phyloP scores from a whole-genome alignment of 2,329 filamentous ascomycete genomes.

The Fusarium cicatricum region DNA sequence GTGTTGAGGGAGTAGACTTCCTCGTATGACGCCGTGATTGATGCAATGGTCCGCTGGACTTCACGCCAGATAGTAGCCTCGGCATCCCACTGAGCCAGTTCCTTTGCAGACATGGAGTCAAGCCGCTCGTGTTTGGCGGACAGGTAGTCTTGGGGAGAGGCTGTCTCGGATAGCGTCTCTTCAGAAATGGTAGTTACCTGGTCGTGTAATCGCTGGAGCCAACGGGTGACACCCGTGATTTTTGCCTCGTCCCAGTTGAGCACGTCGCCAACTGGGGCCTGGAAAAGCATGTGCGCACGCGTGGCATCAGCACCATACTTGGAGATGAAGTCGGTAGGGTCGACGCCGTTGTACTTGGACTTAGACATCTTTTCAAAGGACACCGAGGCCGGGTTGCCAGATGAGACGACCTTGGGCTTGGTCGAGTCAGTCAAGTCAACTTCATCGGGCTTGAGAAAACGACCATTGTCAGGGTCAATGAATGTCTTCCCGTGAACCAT shows the following conservation, averaged over 20 bases:
- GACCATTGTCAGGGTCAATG: slow-evolving; percentile 75
- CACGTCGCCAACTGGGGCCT: slow-evolving; percentile 83
- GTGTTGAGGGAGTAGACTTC: slow-evolving; percentile 83
- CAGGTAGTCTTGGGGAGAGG: slow-evolving; percentile 49
- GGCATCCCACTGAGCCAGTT: slow-evolving; percentile 54
- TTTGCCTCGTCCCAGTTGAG: slow-evolving; percentile 89
- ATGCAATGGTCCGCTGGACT: slow-evolving; percentile 72
- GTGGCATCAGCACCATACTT: slow-evolving; percentile 85
- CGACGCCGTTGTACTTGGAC: slow-evolving; percentile 91
- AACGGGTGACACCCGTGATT: slow-evolving; percentile 82
- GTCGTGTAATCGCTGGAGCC: slow-evolving; percentile 75
- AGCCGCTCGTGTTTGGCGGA: slow-evolving; percentile 43
- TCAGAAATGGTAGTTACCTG: slow-evolving; percentile 52
- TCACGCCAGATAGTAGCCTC: slow-evolving; percentile 67
- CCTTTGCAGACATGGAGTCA: slow-evolving; percentile 43
- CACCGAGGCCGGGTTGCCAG: slow-evolving; percentile 65
- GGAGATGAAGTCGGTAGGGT: slow-evolving; percentile 75
- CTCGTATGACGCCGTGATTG: slow-evolving; percentile 73
- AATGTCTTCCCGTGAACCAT: slow-evolving; percentile 94
- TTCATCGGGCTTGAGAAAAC: slow-evolving; percentile 80
- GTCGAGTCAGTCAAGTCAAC: slow-evolving; percentile 68
- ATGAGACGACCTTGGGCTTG: slow-evolving; percentile 68
- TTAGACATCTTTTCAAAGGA: slow-evolving; percentile 95
- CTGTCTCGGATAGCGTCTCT: slow-evolving; percentile 4
- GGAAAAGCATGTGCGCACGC: slow-evolving; percentile 87